Percentiles rank a stretch among this genome's conserved stretches.
These are phyloP conservation scores for Symbiotaphrina buchneri DNA, from an alignment of 495 filamentous ascomycete species.

Conservation along the genomic window DNA sequence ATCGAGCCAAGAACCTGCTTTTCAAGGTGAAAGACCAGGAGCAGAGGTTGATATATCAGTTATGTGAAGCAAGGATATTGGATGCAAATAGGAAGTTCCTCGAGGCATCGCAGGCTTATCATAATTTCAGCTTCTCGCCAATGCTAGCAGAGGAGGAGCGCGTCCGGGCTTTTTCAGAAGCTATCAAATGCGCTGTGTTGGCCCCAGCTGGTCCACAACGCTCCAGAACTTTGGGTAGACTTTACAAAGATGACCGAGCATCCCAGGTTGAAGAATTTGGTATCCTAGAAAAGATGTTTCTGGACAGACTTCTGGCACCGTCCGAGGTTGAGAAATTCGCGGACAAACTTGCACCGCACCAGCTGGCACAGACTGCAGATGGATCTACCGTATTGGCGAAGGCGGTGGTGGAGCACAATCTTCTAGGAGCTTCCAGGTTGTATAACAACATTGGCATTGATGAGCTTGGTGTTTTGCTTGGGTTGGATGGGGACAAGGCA, in stretches of 20 bases:
- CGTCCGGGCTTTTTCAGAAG: slow-evolving; percentile 59
- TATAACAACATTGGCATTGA: slow-evolving; percentile 79
- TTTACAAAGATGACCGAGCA: slow-evolving; percentile 89
- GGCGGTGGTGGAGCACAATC: slow-evolving; percentile 88
- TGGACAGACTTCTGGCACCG: slow-evolving; percentile 62
- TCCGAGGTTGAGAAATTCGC: slow-evolving; percentile 75
- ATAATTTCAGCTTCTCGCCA: slow-evolving; percentile 52
- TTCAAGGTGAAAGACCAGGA: slow-evolving; percentile 50
- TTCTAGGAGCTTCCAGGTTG: slow-evolving; percentile 62
- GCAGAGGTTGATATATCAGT: slow-evolving; percentile 60
- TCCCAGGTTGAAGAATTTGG: slow-evolving; percentile 52
- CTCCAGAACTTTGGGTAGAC: slow-evolving; percentile 48
- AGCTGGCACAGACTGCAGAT: slow-evolving; percentile 71
- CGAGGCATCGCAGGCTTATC: slow-evolving; percentile 74
- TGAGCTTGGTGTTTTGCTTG: slow-evolving; percentile 53
- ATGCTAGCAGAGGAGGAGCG: slow-evolving; percentile 69
- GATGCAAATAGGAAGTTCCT: slow-evolving; percentile 80
- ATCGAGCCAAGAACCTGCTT: slow-evolving; percentile 80
- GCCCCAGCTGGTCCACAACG: slow-evolving; percentile 78
- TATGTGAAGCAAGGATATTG: slow-evolving; percentile 79
- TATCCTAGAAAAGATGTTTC: slow-evolving; percentile 94
- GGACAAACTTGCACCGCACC: slow-evolving; percentile 57
- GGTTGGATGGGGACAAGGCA: slow-evolving; percentile 56
- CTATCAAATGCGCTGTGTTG: slow-evolving; percentile 88
- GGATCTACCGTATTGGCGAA: slow-evolving; percentile 85